Evolutionary conservation across 2,329 filamentous ascomycete species (phyloP), one percentile per base, ranked within the genome.

Genomic region (Trichoderma brevicompactum): DNA sequence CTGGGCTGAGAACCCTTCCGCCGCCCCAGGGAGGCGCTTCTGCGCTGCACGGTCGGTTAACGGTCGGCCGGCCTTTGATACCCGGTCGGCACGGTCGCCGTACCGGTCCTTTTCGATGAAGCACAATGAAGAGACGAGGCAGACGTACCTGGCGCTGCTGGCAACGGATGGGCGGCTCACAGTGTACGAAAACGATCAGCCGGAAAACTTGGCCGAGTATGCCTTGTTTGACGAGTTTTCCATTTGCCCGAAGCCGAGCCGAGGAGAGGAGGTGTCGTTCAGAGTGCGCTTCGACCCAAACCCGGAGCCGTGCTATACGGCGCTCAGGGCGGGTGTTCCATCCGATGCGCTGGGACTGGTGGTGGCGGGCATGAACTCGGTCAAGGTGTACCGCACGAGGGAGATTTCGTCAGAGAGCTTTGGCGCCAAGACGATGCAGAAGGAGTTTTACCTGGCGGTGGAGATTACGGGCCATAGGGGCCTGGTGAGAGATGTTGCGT

Each of bases 1-100:
- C 69, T 98, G 94, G 94, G 89, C 91, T 67, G 94, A 97, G 79
- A 92, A 97, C 77, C 88, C 91, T 15, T 90, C 89, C 1, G 90
- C 95, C 55, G 84, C 91, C 1, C 88, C 89, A 0, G 92, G 93
- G 38, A 87, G 91, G 38, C 89, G 94, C 59, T 98, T 97, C 82
- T 92, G 89, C 74, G 83, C 79, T 80, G 76, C 76, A 15, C 91
- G 82, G 15, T 74, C 77, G 46, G 78, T 78, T 40, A 77, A 74
- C 59, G 79, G 81, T 52, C 83, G 81, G 49, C 81, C 83, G 2
- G 82, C 84, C 10, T 86, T 84, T 56, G 85, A 87, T 70, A 83
- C 82, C 40, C 80, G 84, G 60, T 85, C 81, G 79, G 83, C 79
- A 75, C 88, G 80, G 41, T 73, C 77, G 1, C 87, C 89, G 7